phyloP scores from a whole-genome alignment of 1,284 basidiomycete genomes.

The Rhodotorula sp. region DNA sequence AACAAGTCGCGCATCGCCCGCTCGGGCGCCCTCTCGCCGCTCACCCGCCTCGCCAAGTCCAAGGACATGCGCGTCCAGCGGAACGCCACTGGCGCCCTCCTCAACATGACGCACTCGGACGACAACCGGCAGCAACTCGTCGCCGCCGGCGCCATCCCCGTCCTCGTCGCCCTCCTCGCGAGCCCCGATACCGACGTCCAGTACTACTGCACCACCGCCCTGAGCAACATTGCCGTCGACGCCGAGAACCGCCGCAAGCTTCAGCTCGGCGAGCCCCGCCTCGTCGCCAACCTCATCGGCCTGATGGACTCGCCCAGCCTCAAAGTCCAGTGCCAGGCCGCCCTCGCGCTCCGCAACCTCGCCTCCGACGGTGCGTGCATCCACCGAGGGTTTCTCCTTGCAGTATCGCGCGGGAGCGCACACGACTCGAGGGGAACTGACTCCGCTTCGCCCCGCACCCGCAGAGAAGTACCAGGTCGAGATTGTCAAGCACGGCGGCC shows the following conservation, averaged over 20 bases:
- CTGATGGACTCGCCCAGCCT: conserved; percentile 97
- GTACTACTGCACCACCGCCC: conserved; percentile 98
- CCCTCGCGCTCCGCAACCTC: conserved; percentile 91
- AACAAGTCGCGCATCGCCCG: conserved; percentile 99
- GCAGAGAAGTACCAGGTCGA: conserved; percentile 98
- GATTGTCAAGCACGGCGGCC: conserved; percentile 94
- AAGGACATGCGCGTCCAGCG: conserved; percentile 99
- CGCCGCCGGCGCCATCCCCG: conserved; percentile 97
- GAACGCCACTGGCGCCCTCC: conserved; percentile 94
- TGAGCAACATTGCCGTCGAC: conserved; percentile 98
- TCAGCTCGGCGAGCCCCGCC: conserved; percentile 88
- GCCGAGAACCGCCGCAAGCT: conserved; percentile 91
- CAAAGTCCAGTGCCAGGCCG: conserved; percentile 99
- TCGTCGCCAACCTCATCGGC: conserved; percentile 90
- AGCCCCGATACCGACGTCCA: conserved; percentile 99
- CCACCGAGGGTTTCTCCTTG: too few species aligned
- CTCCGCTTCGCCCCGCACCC: not conserved
- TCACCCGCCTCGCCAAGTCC: conserved; percentile 92
- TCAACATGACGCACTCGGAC: conserved; percentile 99
- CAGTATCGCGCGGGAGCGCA: too few species aligned
- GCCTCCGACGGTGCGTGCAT: conserved; percentile 82
- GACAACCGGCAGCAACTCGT: conserved; percentile 99
- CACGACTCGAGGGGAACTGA: not conserved
- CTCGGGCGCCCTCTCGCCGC: conserved; percentile 93
- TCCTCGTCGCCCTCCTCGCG: conserved; percentile 90